Percentiles rank a stretch among this genome's conserved stretches.
These are phyloP conservation scores for Talaromyces sp. DNA, from an alignment of 2,329 filamentous ascomycete genomes.

Conservation along the genomic window DNA sequence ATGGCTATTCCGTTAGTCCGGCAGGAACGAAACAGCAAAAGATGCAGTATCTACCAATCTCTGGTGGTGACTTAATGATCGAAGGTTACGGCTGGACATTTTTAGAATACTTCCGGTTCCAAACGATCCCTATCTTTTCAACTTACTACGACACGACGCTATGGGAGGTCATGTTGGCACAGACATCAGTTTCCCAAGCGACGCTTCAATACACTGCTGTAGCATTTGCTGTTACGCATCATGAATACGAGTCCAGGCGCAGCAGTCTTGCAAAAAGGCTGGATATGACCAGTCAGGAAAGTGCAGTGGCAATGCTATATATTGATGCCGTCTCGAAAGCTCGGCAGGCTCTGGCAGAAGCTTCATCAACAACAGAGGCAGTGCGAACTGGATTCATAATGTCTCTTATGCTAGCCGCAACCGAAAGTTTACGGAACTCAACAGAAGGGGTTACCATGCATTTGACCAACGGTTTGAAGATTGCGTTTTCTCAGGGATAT, in stretches of 20 bases:
- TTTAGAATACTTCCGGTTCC: conserved; percentile 9
- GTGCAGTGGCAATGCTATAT: conserved; percentile 3
- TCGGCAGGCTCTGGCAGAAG: neutral
- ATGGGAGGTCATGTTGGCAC: conserved; percentile 16
- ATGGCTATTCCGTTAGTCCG: conserved; percentile 29
- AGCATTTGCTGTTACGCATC: neutral
- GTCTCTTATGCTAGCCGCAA: neutral
- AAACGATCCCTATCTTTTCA: conserved; percentile 10
- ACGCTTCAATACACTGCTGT: neutral
- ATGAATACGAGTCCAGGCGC: neutral
- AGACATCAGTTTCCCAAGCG: conserved; percentile 14
- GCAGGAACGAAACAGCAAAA: neutral
- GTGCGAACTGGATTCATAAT: neutral
- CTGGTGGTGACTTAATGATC: neutral
- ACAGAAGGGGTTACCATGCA: neutral
- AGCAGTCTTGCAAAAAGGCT: neutral
- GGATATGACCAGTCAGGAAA: neutral
- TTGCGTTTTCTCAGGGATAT: neutral
- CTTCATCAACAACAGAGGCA: neutral
- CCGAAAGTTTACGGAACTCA: neutral
- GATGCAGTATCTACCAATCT: neutral
- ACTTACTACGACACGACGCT: conserved; percentile 16
- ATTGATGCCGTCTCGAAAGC: conserved; percentile 15
- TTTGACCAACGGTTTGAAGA: neutral
- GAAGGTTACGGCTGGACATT: neutral